Conservation (phyloP, 805 yeast species). For the Maudiozyma saulgeensis region DNA sequence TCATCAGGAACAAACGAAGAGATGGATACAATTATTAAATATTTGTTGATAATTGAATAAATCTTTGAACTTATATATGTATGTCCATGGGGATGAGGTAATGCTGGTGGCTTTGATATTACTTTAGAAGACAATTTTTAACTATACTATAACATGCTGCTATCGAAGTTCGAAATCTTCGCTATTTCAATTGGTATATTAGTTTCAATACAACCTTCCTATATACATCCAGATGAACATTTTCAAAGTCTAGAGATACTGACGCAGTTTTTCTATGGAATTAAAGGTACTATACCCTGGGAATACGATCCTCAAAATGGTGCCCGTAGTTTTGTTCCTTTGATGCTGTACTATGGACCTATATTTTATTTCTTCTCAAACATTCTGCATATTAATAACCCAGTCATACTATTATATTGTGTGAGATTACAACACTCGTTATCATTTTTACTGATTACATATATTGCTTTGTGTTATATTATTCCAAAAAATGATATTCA, state of each 20-base stretch:
- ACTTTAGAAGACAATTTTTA: no score
- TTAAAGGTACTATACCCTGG: slow-evolving; percentile 54
- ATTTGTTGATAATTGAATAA: no score
- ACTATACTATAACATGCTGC: no score
- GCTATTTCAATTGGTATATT: slow-evolving; percentile 28
- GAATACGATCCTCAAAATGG: slow-evolving; percentile 46
- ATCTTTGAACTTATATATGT: no score
- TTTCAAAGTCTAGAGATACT: slow-evolving; percentile 82
- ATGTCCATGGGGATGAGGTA: no score
- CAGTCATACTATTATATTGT: slow-evolving; percentile 44
- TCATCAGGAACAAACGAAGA: no score
- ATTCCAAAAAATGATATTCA: neutral
- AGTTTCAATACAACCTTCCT: slow-evolving; percentile 62
- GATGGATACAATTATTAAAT: no score
- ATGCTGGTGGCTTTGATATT: no score
- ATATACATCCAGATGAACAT: slow-evolving; percentile 97
- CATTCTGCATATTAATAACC: slow-evolving; percentile 21
- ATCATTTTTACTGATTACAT: slow-evolving; percentile 13
- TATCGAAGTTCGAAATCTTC: no score
- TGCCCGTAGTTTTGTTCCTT: slow-evolving; percentile 62
- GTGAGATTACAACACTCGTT: slow-evolving; percentile 41
- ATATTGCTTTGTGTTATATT: neutral
- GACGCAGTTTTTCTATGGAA: slow-evolving; percentile 5
- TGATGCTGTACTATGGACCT: slow-evolving; percentile 65
- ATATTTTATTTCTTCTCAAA: slow-evolving; percentile 30